A percentile compares a stretch with the other conserved stretches of the same genome.
These are phyloP conservation scores for Trichoderma sp. DNA, from an alignment of 2,329 filamentous ascomycete species.

Conservation along the genomic window DNA sequence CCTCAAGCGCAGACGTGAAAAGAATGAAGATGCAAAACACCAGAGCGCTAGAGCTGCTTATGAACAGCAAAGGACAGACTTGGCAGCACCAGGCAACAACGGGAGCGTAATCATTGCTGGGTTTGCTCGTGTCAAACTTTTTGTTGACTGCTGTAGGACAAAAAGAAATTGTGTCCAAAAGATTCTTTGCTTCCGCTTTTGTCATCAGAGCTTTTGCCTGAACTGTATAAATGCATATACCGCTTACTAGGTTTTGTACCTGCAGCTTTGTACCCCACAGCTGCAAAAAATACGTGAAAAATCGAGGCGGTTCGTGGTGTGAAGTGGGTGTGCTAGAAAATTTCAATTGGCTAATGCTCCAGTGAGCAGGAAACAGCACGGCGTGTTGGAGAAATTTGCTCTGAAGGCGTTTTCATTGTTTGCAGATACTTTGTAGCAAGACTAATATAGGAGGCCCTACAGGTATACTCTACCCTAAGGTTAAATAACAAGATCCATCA, in stretches of 20 bases:
- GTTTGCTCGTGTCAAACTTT: conserved; percentile 34
- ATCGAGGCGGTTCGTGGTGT: not conserved
- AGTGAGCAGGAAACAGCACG: not conserved
- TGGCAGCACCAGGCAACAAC: conserved; percentile 30
- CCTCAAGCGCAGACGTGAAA: conserved; percentile 1
- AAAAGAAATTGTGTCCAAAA: conserved; percentile 22
- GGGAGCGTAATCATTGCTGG: conserved; percentile 33
- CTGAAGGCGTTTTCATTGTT: not conserved
- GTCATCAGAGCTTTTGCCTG: conserved; percentile 12
- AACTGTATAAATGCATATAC: conserved; percentile 12
- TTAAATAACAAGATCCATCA: not conserved
- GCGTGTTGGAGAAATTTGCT: not conserved
- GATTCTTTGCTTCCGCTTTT: conserved; percentile 11
- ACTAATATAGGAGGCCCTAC: no score
- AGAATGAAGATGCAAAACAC: conserved; percentile 8
- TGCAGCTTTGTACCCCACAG: conserved; percentile 10
- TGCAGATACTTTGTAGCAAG: not conserved
- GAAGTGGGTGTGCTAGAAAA: not conserved
- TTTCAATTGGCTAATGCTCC: not conserved
- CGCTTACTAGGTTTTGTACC: conserved; percentile 1
- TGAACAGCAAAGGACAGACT: conserved; percentile 24
- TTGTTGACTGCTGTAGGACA: conserved; percentile 27
- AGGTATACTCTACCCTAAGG: not conserved
- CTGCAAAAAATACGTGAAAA: not conserved
- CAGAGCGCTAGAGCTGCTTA: conserved; percentile 18